Base-by-base conservation (phyloP, 2,329 filamentous ascomycete species). In the Capronia americana region DNA sequence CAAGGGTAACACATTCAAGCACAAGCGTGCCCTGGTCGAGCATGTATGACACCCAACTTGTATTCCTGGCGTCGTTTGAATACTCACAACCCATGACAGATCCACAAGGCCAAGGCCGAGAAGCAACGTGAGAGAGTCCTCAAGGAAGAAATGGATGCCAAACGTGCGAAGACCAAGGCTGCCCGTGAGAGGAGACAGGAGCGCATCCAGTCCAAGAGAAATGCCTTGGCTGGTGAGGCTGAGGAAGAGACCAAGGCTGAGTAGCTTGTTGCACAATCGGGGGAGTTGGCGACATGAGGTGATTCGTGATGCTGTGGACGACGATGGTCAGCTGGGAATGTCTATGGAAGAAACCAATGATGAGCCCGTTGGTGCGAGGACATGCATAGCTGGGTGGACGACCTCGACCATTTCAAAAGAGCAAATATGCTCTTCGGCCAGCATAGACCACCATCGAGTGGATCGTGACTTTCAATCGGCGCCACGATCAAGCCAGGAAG, bases 1-100 rank as follows among this genome's bases (percentile, higher is more conserved):
- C 90, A 99, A 99, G 93, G 96, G 95, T 96, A 99, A 99, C 91
- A 94, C 95, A 83, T 99, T 99, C 92, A 99, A 99, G 93, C 95
- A 99, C 92, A 99, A 98, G 93, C 91, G 95, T 86, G 95, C 93
- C 80, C 90, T 99, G 79, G 93, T 99, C 82, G 95, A 99, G 90
- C 95, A 99, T 88, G 95, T 99, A 96, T 81, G 95, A 92, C 78
- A 64, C 65, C 65, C 69, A 64, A 11, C 28, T 61, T 14, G 14
- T 48, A 67, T 61, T 67, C 73, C 74, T 77, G 62, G 3, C 38
- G 30, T 7, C 28, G 7, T 50, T 38, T 32, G 64, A 62, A 65
- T 67, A 48, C 38, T 44, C 5, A 60, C 48, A 65, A 73, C 6
- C 28, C 17, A 50, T 73, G 76, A 72, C 79, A 99, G 95, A 98